phyloP scores from a whole-genome alignment of 2,329 filamentous ascomycete species.

The Alternaria postmessia region DNA sequence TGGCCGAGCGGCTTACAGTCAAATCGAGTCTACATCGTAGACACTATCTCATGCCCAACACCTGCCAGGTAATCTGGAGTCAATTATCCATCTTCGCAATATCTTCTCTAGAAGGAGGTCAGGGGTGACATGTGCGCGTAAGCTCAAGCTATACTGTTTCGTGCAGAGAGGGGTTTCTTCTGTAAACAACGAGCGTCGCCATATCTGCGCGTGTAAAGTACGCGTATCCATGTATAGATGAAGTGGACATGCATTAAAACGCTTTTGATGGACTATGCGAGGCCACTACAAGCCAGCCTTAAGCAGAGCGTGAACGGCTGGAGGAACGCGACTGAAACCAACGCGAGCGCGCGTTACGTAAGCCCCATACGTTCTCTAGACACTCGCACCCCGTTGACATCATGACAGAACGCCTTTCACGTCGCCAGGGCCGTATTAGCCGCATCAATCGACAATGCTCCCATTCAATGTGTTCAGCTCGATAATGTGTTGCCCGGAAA shows the following conservation, averaged over 20 bases:
- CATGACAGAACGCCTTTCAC: not conserved
- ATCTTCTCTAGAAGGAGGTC: not conserved
- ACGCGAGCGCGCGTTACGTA: not conserved
- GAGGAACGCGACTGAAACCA: not conserved
- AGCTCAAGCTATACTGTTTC: not conserved
- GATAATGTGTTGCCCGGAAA: not conserved
- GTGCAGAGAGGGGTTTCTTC: not conserved
- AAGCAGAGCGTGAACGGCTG: not conserved
- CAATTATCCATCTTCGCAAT: not conserved
- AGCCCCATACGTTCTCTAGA: not conserved
- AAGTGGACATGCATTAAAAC: not conserved
- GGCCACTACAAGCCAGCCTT: not conserved
- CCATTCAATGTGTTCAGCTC: not conserved
- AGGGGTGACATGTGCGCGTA: not conserved
- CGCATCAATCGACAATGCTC: not conserved
- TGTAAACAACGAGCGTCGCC: not conserved
- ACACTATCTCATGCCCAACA: not conserved
- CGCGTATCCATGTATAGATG: not conserved
- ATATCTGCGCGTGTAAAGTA: not conserved
- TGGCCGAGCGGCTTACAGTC: constrained; percentile 6
- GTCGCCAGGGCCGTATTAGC: not conserved
- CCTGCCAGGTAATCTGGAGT: not conserved
- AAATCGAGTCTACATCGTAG: not conserved
- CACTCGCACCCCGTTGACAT: not conserved
- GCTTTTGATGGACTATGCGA: not conserved